phyloP scores from a whole-genome alignment of 1,284 basidiomycete genomes.

The Flammula alnicola region DNA sequence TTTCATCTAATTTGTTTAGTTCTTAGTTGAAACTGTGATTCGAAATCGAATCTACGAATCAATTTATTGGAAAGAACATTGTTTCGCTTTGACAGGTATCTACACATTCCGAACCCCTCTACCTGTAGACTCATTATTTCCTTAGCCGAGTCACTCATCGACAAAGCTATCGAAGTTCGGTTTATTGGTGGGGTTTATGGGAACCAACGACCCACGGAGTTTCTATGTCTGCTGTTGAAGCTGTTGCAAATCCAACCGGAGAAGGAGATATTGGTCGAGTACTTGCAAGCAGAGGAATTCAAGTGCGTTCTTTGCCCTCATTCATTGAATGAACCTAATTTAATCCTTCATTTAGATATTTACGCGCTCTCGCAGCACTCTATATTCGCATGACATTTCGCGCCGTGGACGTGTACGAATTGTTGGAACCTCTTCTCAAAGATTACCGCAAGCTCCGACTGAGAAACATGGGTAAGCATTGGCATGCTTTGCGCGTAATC shows the following conservation, averaged over 20 bases:
- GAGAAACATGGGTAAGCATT: slow-evolving; percentile 72
- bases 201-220: slow-evolving; percentile 91
- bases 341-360: slow-evolving; percentile 64
- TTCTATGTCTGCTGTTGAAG: slow-evolving; percentile 91
- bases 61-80: slow-evolving; percentile 96
- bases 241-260: slow-evolving; percentile 97
- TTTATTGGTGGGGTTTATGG: slow-evolving; percentile 93
- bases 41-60: slow-evolving; percentile 96
- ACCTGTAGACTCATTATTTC: slow-evolving; percentile 14
- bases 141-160: slow-evolving; percentile 89
- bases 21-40: slow-evolving; percentile 95
- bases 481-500: slow-evolving; percentile 1
- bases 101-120: slow-evolving; percentile 6
- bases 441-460: slow-evolving; percentile 92
- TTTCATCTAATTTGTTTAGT: slow-evolving; percentile 56
- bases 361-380: slow-evolving; percentile 91
- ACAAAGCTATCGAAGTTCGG: slow-evolving; percentile 85
- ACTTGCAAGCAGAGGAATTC: slow-evolving; percentile 94
- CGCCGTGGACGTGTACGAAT: slow-evolving; percentile 88
- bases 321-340: background rate
- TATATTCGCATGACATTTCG: slow-evolving; percentile 96
- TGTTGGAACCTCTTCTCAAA: slow-evolving; percentile 92
- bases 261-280: slow-evolving; percentile 94
- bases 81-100: slow-evolving; percentile 87
- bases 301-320: slow-evolving; percentile 70